Base-by-base conservation (phyloP, 495 filamentous ascomycete genomes). In the Penicillium riverlandense region DNA sequence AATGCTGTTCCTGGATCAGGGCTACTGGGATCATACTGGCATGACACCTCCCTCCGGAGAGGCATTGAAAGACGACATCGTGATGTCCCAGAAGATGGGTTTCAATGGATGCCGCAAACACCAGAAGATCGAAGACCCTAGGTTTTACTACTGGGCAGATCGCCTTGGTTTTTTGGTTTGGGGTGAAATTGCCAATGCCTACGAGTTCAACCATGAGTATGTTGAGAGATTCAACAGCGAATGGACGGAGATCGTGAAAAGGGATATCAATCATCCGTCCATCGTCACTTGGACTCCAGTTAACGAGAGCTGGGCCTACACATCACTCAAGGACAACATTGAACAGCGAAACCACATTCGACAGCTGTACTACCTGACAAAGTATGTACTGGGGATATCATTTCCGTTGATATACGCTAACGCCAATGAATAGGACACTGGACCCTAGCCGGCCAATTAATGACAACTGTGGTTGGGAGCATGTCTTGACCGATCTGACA, bases 381-480 rank as follows among this genome's bases (percentile, higher is more conserved):
- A 80, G 76, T 77, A 55, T 49, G 66, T 54, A 29, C 6, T 6
- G 22, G 22, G 22, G 22, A 22, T 6, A 22, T 3, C 22, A 6
- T 22, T 22, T 22, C 4, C 2, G 22, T 22, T 22, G 4, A 6
- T 22, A 22, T 22, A 22, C 22, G 22, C 22, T 22, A 22, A 22
- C 22, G 22, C 2, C 22, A 22, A 6, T 7, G 16, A 33, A 27
- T 34, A 72, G 66, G 44, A 69, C 70, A 0, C 63, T 82, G 4
- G 78, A 82, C 44, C 69, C 74, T 2, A 78, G 71, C 12, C 65
- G 78, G 11, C 75, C 77, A 8, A 66, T 82, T 40, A 82, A 81
- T 44, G 78, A 82, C 60, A 82, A 82, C 56, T 82, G 78, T 49
- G 78, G 78, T 41, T 82, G 78, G 78, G 75, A 82, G 37, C 77